A percentile compares a stretch with the other conserved stretches of the same genome.
Conservation (phyloP, 1,284 basidiomycete genomes). For the Trichosporon sp. region DNA sequence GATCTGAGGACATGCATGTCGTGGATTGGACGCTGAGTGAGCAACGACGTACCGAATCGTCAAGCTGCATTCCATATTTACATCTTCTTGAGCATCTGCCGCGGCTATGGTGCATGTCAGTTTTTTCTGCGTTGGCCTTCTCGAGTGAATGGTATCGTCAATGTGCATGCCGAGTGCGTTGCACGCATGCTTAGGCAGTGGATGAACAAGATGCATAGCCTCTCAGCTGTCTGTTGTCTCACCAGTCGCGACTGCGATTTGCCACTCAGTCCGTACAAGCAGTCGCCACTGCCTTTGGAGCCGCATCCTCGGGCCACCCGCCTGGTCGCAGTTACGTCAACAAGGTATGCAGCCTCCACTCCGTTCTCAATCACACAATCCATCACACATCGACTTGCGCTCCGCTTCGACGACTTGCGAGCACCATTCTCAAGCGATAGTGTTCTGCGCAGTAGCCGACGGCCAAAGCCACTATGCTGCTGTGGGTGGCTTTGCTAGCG, state of each 20-base stretch:
- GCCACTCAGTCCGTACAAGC: background rate
- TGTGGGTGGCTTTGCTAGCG: background rate
- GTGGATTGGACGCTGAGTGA: too few species aligned
- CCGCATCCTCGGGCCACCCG: background rate
- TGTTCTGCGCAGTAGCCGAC: background rate
- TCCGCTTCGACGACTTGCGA: background rate
- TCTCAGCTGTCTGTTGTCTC: too few species aligned
- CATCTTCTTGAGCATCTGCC: too few species aligned
- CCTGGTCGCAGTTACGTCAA: background rate
- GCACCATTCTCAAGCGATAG: background rate
- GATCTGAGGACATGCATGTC: background rate
- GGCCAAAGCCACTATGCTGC: background rate
- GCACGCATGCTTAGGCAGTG: too few species aligned
- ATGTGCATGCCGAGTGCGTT: too few species aligned
- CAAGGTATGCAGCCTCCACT: background rate
- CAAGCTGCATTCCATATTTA: too few species aligned
- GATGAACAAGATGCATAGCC: background rate
- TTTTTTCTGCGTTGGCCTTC: too few species aligned
- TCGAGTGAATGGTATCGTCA: too few species aligned
- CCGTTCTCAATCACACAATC: background rate
- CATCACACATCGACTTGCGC: background rate
- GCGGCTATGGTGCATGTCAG: too few species aligned
- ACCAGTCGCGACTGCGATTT: too few species aligned
- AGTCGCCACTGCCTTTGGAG: background rate
- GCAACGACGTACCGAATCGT: too few species aligned